Evolutionary conservation across 331 rosid species (phyloP), one percentile per base, ranked within the genome.

Genomic region (Cydonia oblonga): DNA sequence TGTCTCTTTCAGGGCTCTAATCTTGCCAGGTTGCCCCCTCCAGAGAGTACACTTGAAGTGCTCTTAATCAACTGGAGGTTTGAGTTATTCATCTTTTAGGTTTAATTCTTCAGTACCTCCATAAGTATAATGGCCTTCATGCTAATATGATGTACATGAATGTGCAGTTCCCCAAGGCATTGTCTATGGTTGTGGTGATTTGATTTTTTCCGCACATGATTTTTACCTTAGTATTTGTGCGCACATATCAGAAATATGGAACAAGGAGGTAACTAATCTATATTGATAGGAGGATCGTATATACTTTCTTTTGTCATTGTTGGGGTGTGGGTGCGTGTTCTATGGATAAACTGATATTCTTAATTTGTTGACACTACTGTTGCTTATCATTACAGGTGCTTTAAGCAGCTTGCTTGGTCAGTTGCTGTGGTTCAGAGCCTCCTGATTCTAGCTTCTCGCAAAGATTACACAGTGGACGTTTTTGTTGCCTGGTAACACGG

Each of bases 161-260:
- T 71, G 16, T 73, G 76, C 85, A 76, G 86, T 77, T 83, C 74
- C 82, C 4, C 42, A 66, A 9, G 90, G 86, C 13, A 57, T 73
- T 29, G 25, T 72, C 46, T 80, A 78, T 64, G 89, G 89, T 33
- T 86, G 89, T 75, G 89, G 87, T 66, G 89, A 86, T 83, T 70
- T 86, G 81, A 86, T 86, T 49, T 86, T 86, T 80, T 86, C 89
- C 89, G 1, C 87, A 86, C 58, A 83, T 83, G 86, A 86, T 86
- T 70, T 86, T 86, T 75, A 83, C 82, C 54, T 84, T 86, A 44
- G 86, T 83, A 44, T 86, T 83, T 76, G 85, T 86, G 26, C 82
- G 75, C 42, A 83, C 87, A 56, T 86, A 83, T 78, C 86, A 86
- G 71, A 86, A 78, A 66, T 83, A 72, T 28, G 90, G 90, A 72